A percentile compares a stretch with the other conserved stretches of the same genome.
Conservation (phyloP, 2,329 filamentous ascomycete species). For the Aspergillus bombycis region DNA sequence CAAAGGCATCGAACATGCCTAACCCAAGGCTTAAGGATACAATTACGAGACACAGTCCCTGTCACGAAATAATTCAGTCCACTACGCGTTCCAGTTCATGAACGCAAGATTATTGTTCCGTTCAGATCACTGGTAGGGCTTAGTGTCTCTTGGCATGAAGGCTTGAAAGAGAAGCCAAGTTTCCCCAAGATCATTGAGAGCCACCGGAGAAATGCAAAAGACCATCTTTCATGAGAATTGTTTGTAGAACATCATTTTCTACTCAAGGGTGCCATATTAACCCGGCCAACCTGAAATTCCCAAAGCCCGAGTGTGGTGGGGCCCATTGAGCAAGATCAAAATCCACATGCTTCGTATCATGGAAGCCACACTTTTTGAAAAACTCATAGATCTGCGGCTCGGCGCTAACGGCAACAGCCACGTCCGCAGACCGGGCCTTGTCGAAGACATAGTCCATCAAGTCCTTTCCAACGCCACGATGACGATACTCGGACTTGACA, state of each 20-base stretch:
- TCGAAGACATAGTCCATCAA: conserved; percentile 1
- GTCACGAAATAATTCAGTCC: background rate
- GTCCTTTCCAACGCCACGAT: conserved; percentile 5
- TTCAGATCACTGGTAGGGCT: background rate
- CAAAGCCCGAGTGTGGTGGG: conserved; percentile 20
- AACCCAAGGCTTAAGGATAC: too few species aligned
- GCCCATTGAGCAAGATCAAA: conserved; percentile 23
- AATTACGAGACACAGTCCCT: too few species aligned
- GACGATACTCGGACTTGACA: conserved; percentile 1
- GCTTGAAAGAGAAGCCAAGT: background rate
- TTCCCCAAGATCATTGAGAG: too few species aligned
- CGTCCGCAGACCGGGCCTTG: background rate
- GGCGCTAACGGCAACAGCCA: conserved; percentile 8
- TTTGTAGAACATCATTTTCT: background rate
- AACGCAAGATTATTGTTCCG: background rate
- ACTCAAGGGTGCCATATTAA: conserved; percentile 18
- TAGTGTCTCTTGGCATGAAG: background rate
- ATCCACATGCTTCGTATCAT: conserved; percentile 20
- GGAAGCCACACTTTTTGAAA: conserved; percentile 17
- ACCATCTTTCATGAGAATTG: background rate
- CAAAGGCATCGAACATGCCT: too few species aligned
- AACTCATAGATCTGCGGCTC: conserved; percentile 21
- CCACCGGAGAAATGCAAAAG: too few species aligned
- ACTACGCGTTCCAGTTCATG: background rate
- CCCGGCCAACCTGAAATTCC: conserved; percentile 18